Percentiles rank a stretch among this genome's conserved stretches.
phyloP scores from a whole-genome alignment of 257 asterid species.

The Nicotiana undulata region DNA sequence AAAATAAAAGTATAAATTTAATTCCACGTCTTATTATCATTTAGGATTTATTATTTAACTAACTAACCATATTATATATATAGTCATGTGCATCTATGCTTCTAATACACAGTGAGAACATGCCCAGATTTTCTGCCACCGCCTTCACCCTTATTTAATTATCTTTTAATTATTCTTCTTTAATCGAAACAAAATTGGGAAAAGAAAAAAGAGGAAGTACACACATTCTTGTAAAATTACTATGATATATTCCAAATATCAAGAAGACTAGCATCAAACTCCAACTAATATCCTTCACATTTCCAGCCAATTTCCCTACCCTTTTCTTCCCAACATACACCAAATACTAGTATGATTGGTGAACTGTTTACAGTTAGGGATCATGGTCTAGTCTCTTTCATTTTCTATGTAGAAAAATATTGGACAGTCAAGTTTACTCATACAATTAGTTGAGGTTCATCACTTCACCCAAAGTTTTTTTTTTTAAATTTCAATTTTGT shows the following conservation, averaged over 20 bases:
- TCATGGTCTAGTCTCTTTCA: too few relatives aligned
- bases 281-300: conserved; percentile 5
- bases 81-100: neutral
- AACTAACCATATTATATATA: neutral
- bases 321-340: neutral
- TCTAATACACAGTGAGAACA: conserved; percentile 9
- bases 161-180: neutral
- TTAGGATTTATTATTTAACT: too few relatives aligned
- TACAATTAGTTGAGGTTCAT: neutral
- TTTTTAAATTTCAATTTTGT: neutral
- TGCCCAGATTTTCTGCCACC: conserved; percentile 21
- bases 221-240: neutral
- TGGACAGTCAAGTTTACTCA: neutral
- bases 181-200: neutral
- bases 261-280: neutral
- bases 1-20: too few relatives aligned
- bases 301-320: neutral
- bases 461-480: neutral
- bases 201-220: neutral
- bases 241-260: too few relatives aligned
- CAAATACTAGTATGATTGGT: neutral
- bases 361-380: too few relatives aligned
- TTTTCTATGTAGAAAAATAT: too few relatives aligned
- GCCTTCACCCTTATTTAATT: conserved; percentile 7
- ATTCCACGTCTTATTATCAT: too few relatives aligned